Conservation (phyloP, 2,329 filamentous ascomycete species). For the Aschersonia sp. region DNA sequence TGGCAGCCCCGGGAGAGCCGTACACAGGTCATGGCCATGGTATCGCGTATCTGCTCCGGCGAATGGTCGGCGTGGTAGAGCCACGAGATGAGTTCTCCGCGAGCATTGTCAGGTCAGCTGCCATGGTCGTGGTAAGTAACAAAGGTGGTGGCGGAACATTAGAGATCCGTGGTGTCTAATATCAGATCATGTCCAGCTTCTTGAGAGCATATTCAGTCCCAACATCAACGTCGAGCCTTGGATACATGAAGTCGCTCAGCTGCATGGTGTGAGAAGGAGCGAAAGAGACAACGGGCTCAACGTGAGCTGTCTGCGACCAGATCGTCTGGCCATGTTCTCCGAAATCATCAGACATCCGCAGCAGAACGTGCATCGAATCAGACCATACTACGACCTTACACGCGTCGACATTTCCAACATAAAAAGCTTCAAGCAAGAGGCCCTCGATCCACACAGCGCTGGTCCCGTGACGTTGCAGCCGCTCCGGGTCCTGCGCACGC, state of each 20-base stretch:
- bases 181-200: conserved; percentile 8
- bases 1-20: conserved; percentile 11
- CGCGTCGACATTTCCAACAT: conserved; percentile 6
- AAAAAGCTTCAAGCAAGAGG: conserved; percentile 1
- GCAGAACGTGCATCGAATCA: conserved; percentile 7
- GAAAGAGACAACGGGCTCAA: neutral
- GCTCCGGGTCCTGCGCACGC: conserved; percentile 1
- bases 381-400: conserved; percentile 7
- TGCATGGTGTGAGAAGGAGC: neutral
- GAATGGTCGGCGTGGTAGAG: conserved; percentile 8
- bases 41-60: conserved; percentile 16
- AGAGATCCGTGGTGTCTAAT: no score
- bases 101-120: conserved; percentile 15
- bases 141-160: no score
- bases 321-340: conserved; percentile 7
- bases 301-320: conserved; percentile 4
- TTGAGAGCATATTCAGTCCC: conserved; percentile 17
- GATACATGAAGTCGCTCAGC: conserved; percentile 5
- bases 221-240: conserved; percentile 11
- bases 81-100: conserved; percentile 13
- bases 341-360: conserved; percentile 8
- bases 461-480: conserved; percentile 1
- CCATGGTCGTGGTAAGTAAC: conserved; percentile 16
- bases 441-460: neutral
- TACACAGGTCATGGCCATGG: conserved; percentile 16